Conservation (phyloP, 306 rosid species). For the Dryas octopetala region DNA sequence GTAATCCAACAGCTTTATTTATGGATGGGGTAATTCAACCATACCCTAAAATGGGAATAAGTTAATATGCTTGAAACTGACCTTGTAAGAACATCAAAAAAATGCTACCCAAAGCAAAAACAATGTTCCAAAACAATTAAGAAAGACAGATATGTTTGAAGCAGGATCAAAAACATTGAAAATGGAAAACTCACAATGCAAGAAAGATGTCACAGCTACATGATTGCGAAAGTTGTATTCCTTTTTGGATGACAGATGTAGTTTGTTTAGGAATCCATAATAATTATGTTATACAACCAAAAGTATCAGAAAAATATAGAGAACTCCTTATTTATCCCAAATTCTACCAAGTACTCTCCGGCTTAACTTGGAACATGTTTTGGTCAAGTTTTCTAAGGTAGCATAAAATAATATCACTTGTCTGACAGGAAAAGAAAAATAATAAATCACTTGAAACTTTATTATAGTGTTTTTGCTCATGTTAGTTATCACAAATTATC, state of each 20-base stretch:
- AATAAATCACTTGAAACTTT: background rate
- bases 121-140: background rate
- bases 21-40: background rate
- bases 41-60: background rate
- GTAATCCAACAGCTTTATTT: background rate
- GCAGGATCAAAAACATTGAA: background rate
- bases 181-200: background rate
- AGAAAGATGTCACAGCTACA: slow-evolving; percentile 4
- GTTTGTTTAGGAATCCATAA: background rate
- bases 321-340: background rate
- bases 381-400: background rate
- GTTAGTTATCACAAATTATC: background rate
- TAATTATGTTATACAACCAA: background rate
- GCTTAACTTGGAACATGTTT: background rate
- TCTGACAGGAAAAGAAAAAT: too few species aligned
- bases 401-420: background rate
- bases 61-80: background rate
- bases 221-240: background rate
- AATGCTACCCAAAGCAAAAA: background rate
- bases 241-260: background rate
- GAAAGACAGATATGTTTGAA: background rate
- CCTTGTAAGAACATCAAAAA: background rate
- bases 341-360: background rate
- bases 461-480: background rate
- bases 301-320: background rate